Evolutionary conservation across 2,329 filamentous ascomycete species (phyloP).

Genomic region (Ophiostoma himal-ulmi): DNA sequence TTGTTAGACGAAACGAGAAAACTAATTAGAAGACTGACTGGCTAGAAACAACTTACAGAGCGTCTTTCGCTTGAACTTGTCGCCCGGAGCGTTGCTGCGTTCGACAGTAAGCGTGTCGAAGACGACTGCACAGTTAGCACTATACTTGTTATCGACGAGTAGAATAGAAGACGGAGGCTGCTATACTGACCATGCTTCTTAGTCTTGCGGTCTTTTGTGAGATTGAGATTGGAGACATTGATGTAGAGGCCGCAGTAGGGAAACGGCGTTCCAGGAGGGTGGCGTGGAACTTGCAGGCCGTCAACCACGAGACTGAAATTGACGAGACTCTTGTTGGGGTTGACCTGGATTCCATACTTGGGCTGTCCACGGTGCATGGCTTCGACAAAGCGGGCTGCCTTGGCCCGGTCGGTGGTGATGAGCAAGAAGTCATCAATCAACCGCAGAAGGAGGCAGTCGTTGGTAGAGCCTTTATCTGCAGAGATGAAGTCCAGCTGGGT

Average conservation of each 20-base stretch:
- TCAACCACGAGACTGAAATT: constrained; percentile 68
- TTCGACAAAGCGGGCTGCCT: constrained; percentile 67
- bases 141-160: neutral
- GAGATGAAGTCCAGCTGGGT: constrained; percentile 63
- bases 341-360: constrained; percentile 75
- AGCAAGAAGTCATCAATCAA: constrained; percentile 92
- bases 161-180: neutral
- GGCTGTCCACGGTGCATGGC: constrained; percentile 75
- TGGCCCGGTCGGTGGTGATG: constrained; percentile 62
- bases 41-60: constrained; percentile 35
- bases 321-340: constrained; percentile 69
- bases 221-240: constrained; percentile 65
- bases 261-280: constrained; percentile 48
- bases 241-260: constrained; percentile 85
- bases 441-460: constrained; percentile 64
- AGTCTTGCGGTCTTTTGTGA: constrained; percentile 60
- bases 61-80: constrained; percentile 73
- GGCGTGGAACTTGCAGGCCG: constrained; percentile 46
- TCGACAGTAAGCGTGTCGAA: constrained; percentile 76
- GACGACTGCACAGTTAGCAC: constrained; percentile 38
- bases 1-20: neutral
- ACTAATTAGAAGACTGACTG: neutral
- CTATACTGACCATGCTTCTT: constrained; percentile 32
- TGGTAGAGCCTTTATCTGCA: neutral
- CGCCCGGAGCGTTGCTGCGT: constrained; percentile 63